These are phyloP conservation scores for Smallanthus sonchifolius DNA, from an alignment of 129 eudicot genomes.

Conservation along the genomic window DNA sequence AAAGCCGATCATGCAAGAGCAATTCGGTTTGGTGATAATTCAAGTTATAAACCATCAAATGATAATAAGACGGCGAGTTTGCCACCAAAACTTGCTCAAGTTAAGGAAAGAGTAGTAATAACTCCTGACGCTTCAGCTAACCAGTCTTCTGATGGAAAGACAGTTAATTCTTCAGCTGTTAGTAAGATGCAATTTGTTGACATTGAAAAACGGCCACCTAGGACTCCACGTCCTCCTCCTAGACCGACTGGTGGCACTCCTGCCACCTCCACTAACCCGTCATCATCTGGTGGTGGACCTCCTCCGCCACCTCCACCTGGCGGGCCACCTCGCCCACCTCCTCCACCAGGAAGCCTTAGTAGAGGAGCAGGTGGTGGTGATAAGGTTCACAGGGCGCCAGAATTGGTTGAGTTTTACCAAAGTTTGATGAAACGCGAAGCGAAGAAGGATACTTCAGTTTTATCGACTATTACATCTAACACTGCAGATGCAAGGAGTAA, in stretches of 20 bases:
- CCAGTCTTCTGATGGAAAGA: conserved; percentile 35
- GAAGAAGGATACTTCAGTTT: conserved; percentile 69
- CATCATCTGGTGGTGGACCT: conserved; percentile 66
- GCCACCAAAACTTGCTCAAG: conserved; percentile 83
- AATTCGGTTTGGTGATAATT: conserved; percentile 61
- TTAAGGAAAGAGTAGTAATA: conserved; percentile 59
- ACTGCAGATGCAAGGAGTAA: conserved; percentile 84
- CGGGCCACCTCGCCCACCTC: conserved; percentile 75
- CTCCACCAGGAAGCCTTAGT: conserved; percentile 74
- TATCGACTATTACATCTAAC: conserved; percentile 51
- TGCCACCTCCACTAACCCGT: conserved; percentile 29
- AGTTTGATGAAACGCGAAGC: conserved; percentile 99
- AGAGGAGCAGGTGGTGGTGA: conserved; percentile 69
- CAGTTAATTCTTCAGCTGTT: conserved; percentile 41
- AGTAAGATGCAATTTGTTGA: conserved; percentile 73
- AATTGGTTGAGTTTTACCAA: conserved; percentile 93
- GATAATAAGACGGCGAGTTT: conserved; percentile 44
- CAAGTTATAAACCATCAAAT: conserved; percentile 40
- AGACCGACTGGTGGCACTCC: conserved; percentile 45
- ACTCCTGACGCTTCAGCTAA: conserved; percentile 44
- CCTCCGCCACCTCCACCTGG: conserved; percentile 88
- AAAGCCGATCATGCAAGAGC: conserved; percentile 96
- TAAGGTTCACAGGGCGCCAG: conserved; percentile 97
- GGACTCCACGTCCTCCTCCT: conserved; percentile 96
- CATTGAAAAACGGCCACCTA: conserved; percentile 81